Percentiles rank a stretch among this genome's conserved stretches.
These are phyloP conservation scores for Lepiota venenata DNA, from an alignment of 768 basidiomycete genomes.

Conservation along the genomic window DNA sequence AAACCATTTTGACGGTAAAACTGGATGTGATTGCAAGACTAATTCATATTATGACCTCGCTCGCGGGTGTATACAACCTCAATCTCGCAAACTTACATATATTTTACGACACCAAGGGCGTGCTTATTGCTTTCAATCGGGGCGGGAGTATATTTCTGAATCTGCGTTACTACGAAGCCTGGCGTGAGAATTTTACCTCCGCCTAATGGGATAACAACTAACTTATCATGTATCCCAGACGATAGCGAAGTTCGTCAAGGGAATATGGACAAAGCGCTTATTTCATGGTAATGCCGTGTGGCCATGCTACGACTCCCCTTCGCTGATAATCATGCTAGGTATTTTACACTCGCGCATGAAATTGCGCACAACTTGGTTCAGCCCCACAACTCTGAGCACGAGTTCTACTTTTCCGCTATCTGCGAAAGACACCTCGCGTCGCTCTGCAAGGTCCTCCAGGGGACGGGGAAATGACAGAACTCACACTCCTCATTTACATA, in stretches of 20 bases:
- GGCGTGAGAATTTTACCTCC: slow-evolving; percentile 57
- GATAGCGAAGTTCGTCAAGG: slow-evolving; percentile 62
- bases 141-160: slow-evolving; percentile 88
- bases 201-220: neutral
- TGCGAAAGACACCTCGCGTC: slow-evolving; percentile 62
- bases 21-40: slow-evolving; percentile 66
- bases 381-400: slow-evolving; percentile 88
- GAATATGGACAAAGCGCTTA: slow-evolving; percentile 57
- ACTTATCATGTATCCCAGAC: slow-evolving; percentile 40
- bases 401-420: slow-evolving; percentile 92
- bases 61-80: slow-evolving; percentile 71
- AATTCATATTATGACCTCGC: slow-evolving; percentile 60
- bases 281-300: slow-evolving; percentile 59
- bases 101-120: slow-evolving; percentile 80
- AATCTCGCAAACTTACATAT: slow-evolving; percentile 75
- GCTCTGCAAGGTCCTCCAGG: slow-evolving; percentile 32
- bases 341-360: slow-evolving; percentile 89
- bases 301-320: neutral
- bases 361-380: slow-evolving; percentile 89
- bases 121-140: slow-evolving; percentile 91
- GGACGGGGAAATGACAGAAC: neutral
- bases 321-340: slow-evolving; percentile 44
- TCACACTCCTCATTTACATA: neutral
- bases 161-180: slow-evolving; percentile 77
- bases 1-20: slow-evolving; percentile 48